Base-by-base conservation (phyloP, 2,329 filamentous ascomycete genomes). In the Ascochyta koolunga region DNA sequence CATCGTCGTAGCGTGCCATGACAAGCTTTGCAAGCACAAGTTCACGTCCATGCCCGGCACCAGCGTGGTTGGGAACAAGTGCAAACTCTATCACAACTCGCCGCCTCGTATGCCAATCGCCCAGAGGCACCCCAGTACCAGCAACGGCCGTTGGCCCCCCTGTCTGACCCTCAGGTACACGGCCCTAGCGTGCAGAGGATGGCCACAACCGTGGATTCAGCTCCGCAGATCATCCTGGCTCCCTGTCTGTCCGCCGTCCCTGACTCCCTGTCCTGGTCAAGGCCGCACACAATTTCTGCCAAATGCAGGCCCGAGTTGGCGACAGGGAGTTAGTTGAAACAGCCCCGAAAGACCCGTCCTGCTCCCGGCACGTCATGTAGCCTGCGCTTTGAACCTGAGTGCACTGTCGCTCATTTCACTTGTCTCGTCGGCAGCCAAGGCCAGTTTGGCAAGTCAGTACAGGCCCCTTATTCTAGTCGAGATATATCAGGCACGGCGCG, bases 351-450 rank as follows among this genome's bases (percentile, higher is more conserved):
- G 70, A 58, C 64, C 69, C 69, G 69, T 72, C 70, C 40, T 66
- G 61, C 59, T 65, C 67, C 64, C 71, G 71, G 70, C 69, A 74
- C 71, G 72, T 74, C 72, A 74, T 74, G 71, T 66, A 66, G 66
- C 65, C 65, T 64, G 66, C 65, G 70, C 70, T 71, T 65, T 63
- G 66, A 62, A 67, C 59, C 59, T 60, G 64, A 68, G 68, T 67
- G 66, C 67, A 70, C 66, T 61, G 68, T 67, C 66, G 58, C 69
- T 71, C 67, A 74, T 74, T 74, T 74, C 64, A 70, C 68, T 68
- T 71, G 70, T 73, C 67, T 74, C 67, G 69, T 67, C 68, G 68
- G 58, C 58, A 61, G 71, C 67, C 71, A 71, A 71, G 69, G 50
- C 61, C 62, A 61, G 58, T 59, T 64, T 64, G 59, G 63, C 61